phyloP scores from a whole-genome alignment of 805 yeast genomes.

The Candida yuanshanica region DNA sequence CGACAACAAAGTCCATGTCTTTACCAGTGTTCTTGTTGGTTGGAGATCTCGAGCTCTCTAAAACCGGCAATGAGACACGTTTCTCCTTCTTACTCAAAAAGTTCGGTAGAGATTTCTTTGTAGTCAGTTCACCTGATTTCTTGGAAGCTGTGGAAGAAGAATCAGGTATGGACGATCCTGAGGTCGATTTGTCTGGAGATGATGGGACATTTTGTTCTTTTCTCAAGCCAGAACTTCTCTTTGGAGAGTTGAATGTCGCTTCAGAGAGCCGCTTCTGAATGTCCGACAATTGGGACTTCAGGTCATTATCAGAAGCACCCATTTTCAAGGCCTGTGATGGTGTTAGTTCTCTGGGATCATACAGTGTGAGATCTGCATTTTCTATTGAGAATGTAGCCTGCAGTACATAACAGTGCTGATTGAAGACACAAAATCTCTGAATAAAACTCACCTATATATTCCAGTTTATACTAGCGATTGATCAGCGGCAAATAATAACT shows the following conservation, averaged over 20 bases:
- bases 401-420: no score
- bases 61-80: constrained; percentile 21
- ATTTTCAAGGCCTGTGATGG: not conserved
- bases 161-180: not conserved
- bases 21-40: constrained; percentile 33
- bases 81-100: constrained; percentile 21
- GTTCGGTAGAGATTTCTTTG: constrained; percentile 14
- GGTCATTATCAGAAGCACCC: constrained; percentile 23
- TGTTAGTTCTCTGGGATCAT: not conserved
- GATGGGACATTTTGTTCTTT: constrained; percentile 7
- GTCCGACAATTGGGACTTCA: constrained; percentile 37
- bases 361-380: not conserved
- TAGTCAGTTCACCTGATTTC: constrained; percentile 1
- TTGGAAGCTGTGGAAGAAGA: not conserved
- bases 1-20: constrained; percentile 68
- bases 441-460: not conserved
- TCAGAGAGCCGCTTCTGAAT: constrained; percentile 35
- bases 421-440: no score
- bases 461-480: not conserved
- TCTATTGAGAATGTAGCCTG: not conserved
- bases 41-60: constrained; percentile 19
- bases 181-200: not conserved
- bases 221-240: constrained; percentile 10
- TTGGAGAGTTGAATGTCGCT: constrained; percentile 23
- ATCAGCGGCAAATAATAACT: not conserved